Evolutionary conservation across 306 rosid genomes (phyloP).

Genomic region (Quercus gilva): DNA sequence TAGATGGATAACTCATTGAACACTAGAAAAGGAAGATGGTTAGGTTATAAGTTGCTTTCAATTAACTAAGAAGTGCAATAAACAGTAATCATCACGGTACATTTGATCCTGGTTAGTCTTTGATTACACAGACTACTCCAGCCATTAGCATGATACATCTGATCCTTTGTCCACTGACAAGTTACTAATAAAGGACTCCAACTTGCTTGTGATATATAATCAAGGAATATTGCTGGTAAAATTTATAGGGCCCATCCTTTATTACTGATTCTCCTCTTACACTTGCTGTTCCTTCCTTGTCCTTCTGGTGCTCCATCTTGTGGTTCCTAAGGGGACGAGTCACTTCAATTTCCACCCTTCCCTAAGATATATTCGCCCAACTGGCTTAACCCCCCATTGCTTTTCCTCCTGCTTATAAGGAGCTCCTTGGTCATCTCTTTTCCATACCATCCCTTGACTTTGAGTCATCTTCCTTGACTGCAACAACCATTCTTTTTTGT

Average conservation of each 20-base stretch:
- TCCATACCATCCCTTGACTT: constrained; percentile 36
- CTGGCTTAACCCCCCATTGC: constrained; percentile 35
- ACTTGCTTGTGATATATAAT: constrained; percentile 12
- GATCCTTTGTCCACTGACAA: constrained; percentile 19
- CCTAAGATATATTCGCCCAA: constrained; percentile 56
- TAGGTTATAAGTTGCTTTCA: background rate
- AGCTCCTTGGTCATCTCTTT: constrained; percentile 29
- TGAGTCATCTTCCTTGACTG: constrained; percentile 20
- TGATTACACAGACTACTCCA: background rate
- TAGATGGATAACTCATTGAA: background rate
- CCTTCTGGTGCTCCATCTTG: constrained; percentile 14
- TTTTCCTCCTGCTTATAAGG: constrained; percentile 52
- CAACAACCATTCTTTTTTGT: constrained; percentile 9
- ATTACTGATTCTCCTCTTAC: constrained; percentile 46
- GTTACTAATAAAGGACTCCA: constrained; percentile 24
- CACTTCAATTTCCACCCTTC: constrained; percentile 40
- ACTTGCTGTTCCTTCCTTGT: constrained; percentile 29
- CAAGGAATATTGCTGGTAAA: constrained; percentile 36
- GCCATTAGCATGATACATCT: constrained; percentile 20
- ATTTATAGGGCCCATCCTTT: constrained; percentile 23
- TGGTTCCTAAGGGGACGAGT: constrained; percentile 47
- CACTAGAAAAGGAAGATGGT: too few species aligned
- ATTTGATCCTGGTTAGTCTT: background rate
- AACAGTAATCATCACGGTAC: constrained; percentile 2
- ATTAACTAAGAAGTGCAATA: background rate